Conservation (phyloP, 352 stramenopile genomes). For the Globisporangium middletonii region DNA sequence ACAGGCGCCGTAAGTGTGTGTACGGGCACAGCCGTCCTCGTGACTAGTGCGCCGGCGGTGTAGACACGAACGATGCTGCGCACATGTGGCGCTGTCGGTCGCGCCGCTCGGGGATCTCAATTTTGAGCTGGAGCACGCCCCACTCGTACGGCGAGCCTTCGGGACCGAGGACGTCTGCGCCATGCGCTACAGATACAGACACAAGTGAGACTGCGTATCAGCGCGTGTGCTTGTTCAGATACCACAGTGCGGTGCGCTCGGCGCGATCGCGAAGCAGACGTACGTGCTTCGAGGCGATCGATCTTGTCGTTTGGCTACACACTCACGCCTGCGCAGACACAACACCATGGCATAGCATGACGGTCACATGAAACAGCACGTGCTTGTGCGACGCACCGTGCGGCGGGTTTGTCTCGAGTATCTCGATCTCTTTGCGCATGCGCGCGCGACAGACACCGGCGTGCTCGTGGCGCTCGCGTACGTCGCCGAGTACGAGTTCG, state of each 20-base stretch:
- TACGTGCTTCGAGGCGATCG: slow-evolving; percentile 71
- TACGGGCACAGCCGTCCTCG: no score
- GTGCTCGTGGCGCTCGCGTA: slow-evolving; percentile 28
- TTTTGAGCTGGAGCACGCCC: slow-evolving; percentile 64
- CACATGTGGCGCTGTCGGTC: not conserved
- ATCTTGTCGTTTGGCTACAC: slow-evolving; percentile 75
- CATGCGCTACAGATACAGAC: not conserved
- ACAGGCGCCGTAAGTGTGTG: not conserved
- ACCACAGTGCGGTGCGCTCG: not conserved
- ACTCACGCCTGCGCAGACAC: slow-evolving; percentile 37
- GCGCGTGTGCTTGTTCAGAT: no score
- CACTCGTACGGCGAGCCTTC: slow-evolving; percentile 82
- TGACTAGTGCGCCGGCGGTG: not conserved
- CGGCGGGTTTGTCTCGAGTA: slow-evolving; percentile 74
- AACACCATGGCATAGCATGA: not conserved
- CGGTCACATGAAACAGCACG: not conserved
- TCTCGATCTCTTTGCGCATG: slow-evolving; percentile 81
- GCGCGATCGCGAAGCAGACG: slow-evolving; percentile 6
- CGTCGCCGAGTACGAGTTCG: slow-evolving; percentile 60
- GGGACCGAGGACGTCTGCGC: slow-evolving; percentile 67
- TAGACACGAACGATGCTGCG: not conserved
- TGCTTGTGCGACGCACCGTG: slow-evolving; percentile 28
- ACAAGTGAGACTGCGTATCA: not conserved
- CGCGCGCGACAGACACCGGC: slow-evolving; percentile 23
- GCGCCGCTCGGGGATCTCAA: slow-evolving; percentile 66